A percentile compares a stretch with the other conserved stretches of the same genome.
These are phyloP conservation scores for Ballota nigra DNA, from an alignment of 257 asterid genomes.

Conservation along the genomic window DNA sequence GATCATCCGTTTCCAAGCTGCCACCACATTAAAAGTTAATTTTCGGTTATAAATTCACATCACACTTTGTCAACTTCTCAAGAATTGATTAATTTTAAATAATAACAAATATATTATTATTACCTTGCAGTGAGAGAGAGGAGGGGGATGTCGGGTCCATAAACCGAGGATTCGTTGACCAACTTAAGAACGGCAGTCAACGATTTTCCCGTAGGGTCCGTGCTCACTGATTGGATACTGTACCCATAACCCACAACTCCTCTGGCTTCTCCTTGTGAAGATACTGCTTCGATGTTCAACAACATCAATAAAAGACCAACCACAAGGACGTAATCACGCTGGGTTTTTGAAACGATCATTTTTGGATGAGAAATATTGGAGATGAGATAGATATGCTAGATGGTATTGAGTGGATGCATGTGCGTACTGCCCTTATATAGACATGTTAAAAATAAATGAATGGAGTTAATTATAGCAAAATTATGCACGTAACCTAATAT, in stretches of 20 bases:
- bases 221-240: conserved; percentile 38
- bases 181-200: conserved; percentile 56
- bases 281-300: not conserved
- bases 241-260: conserved; percentile 55
- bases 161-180: conserved; percentile 44
- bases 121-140: conserved; percentile 60
- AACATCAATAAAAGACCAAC: not conserved
- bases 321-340: not conserved
- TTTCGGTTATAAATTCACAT: too few relatives aligned
- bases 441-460: too few relatives aligned
- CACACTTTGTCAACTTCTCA: too few relatives aligned
- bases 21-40: too few relatives aligned
- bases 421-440: too few relatives aligned
- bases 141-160: conserved; percentile 40
- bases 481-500: too few relatives aligned
- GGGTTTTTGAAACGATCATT: not conserved
- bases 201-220: conserved; percentile 36
- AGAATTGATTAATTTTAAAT: too few relatives aligned
- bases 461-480: too few relatives aligned
- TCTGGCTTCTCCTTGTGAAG: conserved; percentile 18
- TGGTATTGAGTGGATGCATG: too few relatives aligned
- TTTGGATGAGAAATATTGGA: too few relatives aligned
- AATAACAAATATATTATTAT: too few relatives aligned
- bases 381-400: too few relatives aligned
- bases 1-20: conserved; percentile 56